Conservation (phyloP, 768 basidiomycete genomes). For the Agaricus blazei region DNA sequence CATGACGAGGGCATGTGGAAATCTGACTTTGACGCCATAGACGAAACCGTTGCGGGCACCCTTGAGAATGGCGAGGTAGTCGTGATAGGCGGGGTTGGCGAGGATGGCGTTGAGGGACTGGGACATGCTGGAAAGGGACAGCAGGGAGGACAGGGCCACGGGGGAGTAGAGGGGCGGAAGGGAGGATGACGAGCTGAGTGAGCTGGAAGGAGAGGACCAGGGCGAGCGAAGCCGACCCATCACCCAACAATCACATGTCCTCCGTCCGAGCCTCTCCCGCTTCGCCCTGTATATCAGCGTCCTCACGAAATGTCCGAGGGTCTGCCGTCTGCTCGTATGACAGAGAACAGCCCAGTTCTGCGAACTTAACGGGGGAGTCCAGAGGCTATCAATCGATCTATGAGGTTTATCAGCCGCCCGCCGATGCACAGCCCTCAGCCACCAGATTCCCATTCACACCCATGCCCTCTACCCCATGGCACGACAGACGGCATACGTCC, state of each 20-base stretch:
- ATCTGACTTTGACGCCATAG: slow-evolving; percentile 87
- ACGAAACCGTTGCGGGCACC: slow-evolving; percentile 89
- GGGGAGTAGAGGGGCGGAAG: background rate
- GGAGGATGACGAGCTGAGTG: slow-evolving; percentile 1
- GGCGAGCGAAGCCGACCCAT: background rate
- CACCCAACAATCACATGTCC: slow-evolving; percentile 16
- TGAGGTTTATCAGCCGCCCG: background rate
- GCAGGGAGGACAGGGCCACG: too few species aligned
- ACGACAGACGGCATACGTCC: too few species aligned
- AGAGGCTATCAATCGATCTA: slow-evolving; percentile 11
- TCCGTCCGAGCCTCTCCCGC: background rate
- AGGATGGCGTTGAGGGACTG: slow-evolving; percentile 40
- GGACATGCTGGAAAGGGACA: background rate
- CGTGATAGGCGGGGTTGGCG: slow-evolving; percentile 75
- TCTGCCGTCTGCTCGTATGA: slow-evolving; percentile 1
- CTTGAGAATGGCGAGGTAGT: slow-evolving; percentile 89
- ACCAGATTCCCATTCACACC: too few species aligned
- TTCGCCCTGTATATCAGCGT: background rate
- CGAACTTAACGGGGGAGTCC: slow-evolving; percentile 11
- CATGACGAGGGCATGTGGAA: slow-evolving; percentile 97
- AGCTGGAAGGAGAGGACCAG: slow-evolving; percentile 4
- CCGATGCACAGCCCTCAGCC: too few species aligned
- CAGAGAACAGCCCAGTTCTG: background rate
- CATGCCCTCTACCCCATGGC: too few species aligned
- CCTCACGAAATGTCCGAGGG: slow-evolving; percentile 3